Conservation (phyloP, 768 basidiomycete species). For the Tephrocybe sp. region DNA sequence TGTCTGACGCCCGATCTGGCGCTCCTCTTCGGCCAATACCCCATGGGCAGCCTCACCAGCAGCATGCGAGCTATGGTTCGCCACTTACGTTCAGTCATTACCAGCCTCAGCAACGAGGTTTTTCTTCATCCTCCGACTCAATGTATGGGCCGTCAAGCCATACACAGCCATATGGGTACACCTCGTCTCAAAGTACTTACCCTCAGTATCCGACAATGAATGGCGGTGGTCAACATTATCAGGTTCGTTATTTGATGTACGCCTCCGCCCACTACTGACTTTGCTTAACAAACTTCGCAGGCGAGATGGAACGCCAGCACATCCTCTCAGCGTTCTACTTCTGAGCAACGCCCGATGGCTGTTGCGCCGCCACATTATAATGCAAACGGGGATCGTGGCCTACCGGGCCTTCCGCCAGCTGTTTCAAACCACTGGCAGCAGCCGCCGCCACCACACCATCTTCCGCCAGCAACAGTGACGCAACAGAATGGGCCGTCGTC, state of each 20-base stretch:
- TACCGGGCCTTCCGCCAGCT: neutral
- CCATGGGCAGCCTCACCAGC: conserved; percentile 15
- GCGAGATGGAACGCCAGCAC: conserved; percentile 19
- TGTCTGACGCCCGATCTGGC: conserved; percentile 5
- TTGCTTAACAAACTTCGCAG: conserved; percentile 15
- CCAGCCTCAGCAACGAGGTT: conserved; percentile 43
- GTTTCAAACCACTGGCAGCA: conserved; percentile 10
- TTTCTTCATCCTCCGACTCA: conserved; percentile 25
- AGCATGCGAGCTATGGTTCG: conserved; percentile 19
- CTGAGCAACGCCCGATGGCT: conserved; percentile 1
- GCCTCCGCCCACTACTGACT: neutral
- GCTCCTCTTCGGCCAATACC: neutral
- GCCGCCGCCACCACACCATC: conserved; percentile 17
- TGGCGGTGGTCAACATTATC: conserved; percentile 12
- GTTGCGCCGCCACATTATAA: conserved; percentile 1
- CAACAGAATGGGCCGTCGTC: conserved; percentile 20
- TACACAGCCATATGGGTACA: conserved; percentile 23
- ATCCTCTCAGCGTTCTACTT: conserved; percentile 18
- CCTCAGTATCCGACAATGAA: conserved; percentile 16
- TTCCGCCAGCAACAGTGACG: conserved; percentile 18
- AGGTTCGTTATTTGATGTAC: conserved; percentile 8
- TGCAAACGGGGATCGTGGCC: conserved; percentile 19
- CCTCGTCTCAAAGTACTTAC: conserved; percentile 14
- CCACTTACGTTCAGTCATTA: conserved; percentile 48
- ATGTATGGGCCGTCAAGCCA: conserved; percentile 18